Evolutionary conservation across 352 stramenopile species (phyloP).

Genomic region (Pythium sukuiense): DNA sequence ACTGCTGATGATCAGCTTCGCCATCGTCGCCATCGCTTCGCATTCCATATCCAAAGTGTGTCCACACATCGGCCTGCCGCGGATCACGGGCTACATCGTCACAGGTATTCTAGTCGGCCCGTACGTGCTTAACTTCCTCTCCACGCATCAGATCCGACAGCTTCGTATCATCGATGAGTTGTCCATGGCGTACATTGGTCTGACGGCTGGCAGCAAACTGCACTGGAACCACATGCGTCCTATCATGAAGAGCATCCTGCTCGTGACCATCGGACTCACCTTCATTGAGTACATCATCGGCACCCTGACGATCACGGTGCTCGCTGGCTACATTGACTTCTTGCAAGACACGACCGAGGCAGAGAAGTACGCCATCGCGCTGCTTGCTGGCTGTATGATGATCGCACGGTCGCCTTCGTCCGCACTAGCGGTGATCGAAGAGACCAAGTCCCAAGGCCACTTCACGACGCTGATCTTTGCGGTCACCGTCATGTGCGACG

Average conservation of each 20-base stretch:
- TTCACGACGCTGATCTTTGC: constrained; percentile 72
- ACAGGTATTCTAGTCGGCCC: constrained; percentile 67
- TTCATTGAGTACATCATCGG: constrained; percentile 64
- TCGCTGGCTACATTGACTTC: constrained; percentile 63
- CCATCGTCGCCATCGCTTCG: constrained; percentile 60
- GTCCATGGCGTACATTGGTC: constrained; percentile 64
- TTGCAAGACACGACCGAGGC: constrained; percentile 55
- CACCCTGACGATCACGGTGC: constrained; percentile 59
- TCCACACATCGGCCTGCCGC: constrained; percentile 55
- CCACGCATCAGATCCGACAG: constrained; percentile 42
- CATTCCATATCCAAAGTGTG: constrained; percentile 63
- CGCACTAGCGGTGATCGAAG: constrained; percentile 66
- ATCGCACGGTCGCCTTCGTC: constrained; percentile 67
- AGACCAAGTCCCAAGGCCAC: constrained; percentile 59
- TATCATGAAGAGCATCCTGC: constrained; percentile 59
- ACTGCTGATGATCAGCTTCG: constrained; percentile 50
- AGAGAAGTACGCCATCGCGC: constrained; percentile 59
- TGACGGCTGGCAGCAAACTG: constrained; percentile 62
- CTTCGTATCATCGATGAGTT: constrained; percentile 64
- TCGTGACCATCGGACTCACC: constrained; percentile 51
- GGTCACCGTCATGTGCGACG: constrained; percentile 71
- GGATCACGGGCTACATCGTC: constrained; percentile 66
- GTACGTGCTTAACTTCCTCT: constrained; percentile 61
- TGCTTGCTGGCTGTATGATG: constrained; percentile 72
- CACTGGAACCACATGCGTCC: constrained; percentile 62